Evolutionary conservation across 2,329 filamentous ascomycete genomes (phyloP).

Genomic region (Aspergillus fumigatiaffinis): DNA sequence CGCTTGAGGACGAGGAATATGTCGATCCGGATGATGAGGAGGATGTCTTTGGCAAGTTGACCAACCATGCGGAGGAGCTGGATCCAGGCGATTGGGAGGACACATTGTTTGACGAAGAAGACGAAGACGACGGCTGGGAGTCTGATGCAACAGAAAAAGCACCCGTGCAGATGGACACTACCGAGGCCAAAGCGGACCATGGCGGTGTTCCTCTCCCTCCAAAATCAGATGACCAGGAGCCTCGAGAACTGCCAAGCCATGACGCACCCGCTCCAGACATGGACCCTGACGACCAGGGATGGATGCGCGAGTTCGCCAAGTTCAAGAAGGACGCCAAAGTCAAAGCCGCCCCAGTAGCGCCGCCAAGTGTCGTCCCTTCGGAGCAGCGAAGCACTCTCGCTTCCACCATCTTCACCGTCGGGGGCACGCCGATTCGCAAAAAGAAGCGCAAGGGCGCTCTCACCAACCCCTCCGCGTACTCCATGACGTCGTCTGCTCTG

Average conservation of each 20-base stretch:
- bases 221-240: slow-evolving; percentile 15
- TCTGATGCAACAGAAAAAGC: slow-evolving; percentile 87
- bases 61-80: slow-evolving; percentile 63
- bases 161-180: slow-evolving; percentile 36
- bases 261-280: slow-evolving; percentile 38
- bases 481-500: slow-evolving; percentile 85
- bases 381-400: slow-evolving; percentile 41
- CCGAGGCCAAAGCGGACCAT: slow-evolving; percentile 11
- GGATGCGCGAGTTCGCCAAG: slow-evolving; percentile 88
- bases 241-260: slow-evolving; percentile 34
- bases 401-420: slow-evolving; percentile 54
- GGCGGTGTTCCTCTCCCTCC: slow-evolving; percentile 4
- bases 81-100: slow-evolving; percentile 77
- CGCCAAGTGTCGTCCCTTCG: slow-evolving; percentile 35
- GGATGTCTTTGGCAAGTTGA: slow-evolving; percentile 76
- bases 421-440: slow-evolving; percentile 60
- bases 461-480: slow-evolving; percentile 82
- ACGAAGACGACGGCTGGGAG: slow-evolving; percentile 85
- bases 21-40: slow-evolving; percentile 76
- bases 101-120: slow-evolving; percentile 45
- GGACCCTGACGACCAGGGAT: slow-evolving; percentile 69
- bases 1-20: slow-evolving; percentile 90
- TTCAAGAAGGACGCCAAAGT: slow-evolving; percentile 75
- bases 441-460: slow-evolving; percentile 96
- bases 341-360: slow-evolving; percentile 34